Conservation (phyloP, 2,329 filamentous ascomycete genomes). For the Aspergillus versicolor region DNA sequence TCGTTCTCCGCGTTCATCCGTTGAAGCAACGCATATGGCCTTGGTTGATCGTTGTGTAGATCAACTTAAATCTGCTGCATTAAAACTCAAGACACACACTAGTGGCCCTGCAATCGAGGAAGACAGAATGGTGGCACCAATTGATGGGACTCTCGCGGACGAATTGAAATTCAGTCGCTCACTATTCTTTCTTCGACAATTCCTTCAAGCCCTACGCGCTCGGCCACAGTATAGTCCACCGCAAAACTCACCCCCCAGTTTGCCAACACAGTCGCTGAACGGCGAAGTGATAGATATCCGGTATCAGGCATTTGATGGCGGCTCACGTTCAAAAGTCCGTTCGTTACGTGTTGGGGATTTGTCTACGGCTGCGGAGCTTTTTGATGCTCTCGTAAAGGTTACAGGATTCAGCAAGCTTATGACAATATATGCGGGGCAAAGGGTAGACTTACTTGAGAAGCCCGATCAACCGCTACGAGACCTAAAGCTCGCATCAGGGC, state of each 20-base stretch:
- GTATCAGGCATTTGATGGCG: slow-evolving; percentile 71
- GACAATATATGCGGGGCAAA: slow-evolving; percentile 67
- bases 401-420: slow-evolving; percentile 77
- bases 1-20: slow-evolving; percentile 44
- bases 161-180: slow-evolving; percentile 68
- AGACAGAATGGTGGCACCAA: slow-evolving; percentile 54
- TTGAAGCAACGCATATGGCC: slow-evolving; percentile 63
- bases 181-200: slow-evolving; percentile 65
- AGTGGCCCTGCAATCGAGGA: slow-evolving; percentile 45
- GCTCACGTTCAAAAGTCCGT: slow-evolving; percentile 59
- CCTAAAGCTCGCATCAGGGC: slow-evolving; percentile 62
- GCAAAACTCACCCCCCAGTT: slow-evolving; percentile 59
- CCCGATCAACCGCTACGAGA: slow-evolving; percentile 65
- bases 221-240: slow-evolving; percentile 60
- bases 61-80: slow-evolving; percentile 66
- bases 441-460: slow-evolving; percentile 61
- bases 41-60: slow-evolving; percentile 72
- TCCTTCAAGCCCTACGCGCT: slow-evolving; percentile 56
- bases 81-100: slow-evolving; percentile 53
- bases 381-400: slow-evolving; percentile 63
- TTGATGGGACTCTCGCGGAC: slow-evolving; percentile 53
- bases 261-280: slow-evolving; percentile 54
- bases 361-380: slow-evolving; percentile 69
- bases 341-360: slow-evolving; percentile 65
- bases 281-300: slow-evolving; percentile 67